Conservation (phyloP, 1,139 yeast genomes). For the Hemisphaericaspora xylofermentans region DNA sequence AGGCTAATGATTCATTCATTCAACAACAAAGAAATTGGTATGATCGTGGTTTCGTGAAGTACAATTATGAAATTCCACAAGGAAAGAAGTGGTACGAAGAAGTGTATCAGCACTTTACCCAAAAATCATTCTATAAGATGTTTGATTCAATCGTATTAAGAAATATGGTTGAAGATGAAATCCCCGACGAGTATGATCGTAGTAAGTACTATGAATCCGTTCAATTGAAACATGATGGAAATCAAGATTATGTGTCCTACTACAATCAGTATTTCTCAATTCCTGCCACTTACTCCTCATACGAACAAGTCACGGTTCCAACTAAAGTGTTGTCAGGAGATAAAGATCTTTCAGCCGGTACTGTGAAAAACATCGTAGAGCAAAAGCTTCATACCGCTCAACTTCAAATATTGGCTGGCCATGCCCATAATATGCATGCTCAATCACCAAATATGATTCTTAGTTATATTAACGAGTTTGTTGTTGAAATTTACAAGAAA, state of each 20-base stretch:
- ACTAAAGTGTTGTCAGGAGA: constrained; percentile 49
- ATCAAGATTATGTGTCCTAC: constrained; percentile 13
- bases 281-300: constrained; percentile 28
- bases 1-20: constrained; percentile 13
- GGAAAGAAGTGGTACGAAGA: constrained; percentile 29
- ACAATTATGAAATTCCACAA: constrained; percentile 13
- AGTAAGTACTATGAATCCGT: constrained; percentile 34
- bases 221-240: constrained; percentile 14
- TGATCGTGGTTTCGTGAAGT: constrained; percentile 23
- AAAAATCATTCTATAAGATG: constrained; percentile 43
- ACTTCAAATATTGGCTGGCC: constrained; percentile 36
- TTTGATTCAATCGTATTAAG: constrained; percentile 47
- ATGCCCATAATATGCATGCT: constrained; percentile 49
- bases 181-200: constrained; percentile 30
- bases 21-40: constrained; percentile 20
- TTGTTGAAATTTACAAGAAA: constrained; percentile 7
- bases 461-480: constrained; percentile 10
- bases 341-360: constrained; percentile 25
- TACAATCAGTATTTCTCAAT: constrained; percentile 33
- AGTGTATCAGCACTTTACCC: constrained; percentile 42
- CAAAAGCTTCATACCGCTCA: constrained; percentile 8
- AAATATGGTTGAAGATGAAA: constrained; percentile 44
- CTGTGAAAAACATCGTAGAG: constrained; percentile 1
- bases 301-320: constrained; percentile 35
- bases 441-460: constrained; percentile 51